phyloP scores from a whole-genome alignment of 2,329 filamentous ascomycete genomes.

The Chaetomiaceae sp. region DNA sequence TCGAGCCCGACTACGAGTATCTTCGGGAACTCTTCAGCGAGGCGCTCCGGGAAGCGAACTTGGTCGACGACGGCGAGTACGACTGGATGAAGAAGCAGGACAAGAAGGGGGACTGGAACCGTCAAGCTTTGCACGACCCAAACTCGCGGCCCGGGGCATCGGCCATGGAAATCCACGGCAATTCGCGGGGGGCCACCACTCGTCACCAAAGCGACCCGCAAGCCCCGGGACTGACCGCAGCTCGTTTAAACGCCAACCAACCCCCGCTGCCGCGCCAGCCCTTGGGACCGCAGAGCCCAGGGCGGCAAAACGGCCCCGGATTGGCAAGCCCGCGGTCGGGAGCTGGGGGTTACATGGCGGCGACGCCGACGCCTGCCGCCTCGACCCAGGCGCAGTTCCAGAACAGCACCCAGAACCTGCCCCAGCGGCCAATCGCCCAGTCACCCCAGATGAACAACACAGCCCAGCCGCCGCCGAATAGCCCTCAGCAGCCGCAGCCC shows the following conservation, averaged over 20 bases:
- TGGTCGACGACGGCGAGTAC: constrained; percentile 96
- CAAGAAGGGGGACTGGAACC: constrained; percentile 79
- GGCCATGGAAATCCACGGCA: constrained; percentile 76
- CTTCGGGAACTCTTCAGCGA: constrained; percentile 94
- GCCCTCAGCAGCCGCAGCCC: constrained; percentile 59
- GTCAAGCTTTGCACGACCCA: constrained; percentile 67
- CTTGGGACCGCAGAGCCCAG: constrained; percentile 56
- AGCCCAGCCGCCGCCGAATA: constrained; percentile 45
- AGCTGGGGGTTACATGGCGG: constrained; percentile 64
- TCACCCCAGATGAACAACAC: constrained; percentile 34
- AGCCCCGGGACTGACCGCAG: constrained; percentile 63
- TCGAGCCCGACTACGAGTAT: constrained; percentile 97
- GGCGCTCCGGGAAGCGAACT: constrained; percentile 87
- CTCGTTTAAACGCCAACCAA: constrained; percentile 92
- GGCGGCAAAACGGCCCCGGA: constrained; percentile 72
- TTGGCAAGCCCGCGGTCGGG: constrained; percentile 65
- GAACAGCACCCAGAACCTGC: constrained; percentile 85
- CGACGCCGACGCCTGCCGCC: constrained; percentile 70
- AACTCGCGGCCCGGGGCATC: constrained; percentile 76
- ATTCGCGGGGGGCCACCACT: constrained; percentile 61
- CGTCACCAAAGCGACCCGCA: constrained; percentile 53
- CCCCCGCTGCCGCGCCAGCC: constrained; percentile 75
- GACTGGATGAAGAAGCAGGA: constrained; percentile 94
- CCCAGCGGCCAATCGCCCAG: constrained; percentile 58
- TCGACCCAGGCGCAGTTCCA: constrained; percentile 96